These are phyloP conservation scores for Penicillium crystallinum DNA, from an alignment of 495 filamentous ascomycete genomes.

Conservation along the genomic window DNA sequence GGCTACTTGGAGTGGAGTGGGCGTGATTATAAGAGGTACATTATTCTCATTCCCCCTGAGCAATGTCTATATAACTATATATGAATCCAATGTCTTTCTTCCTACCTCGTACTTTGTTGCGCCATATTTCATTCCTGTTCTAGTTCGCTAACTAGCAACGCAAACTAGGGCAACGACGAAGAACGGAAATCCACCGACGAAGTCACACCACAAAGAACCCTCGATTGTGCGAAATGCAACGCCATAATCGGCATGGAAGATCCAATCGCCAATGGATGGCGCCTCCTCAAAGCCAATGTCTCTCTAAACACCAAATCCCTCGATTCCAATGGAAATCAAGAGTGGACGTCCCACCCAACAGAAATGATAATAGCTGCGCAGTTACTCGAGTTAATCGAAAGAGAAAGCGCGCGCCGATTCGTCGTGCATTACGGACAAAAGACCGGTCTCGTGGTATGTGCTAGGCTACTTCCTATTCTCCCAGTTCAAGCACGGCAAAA, in stretches of 20 bases:
- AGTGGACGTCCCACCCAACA: constrained; percentile 36
- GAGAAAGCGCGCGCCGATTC: constrained; percentile 45
- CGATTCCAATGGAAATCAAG: background rate
- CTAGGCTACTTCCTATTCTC: background rate
- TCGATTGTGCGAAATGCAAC: constrained; percentile 41
- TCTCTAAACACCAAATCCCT: constrained; percentile 18
- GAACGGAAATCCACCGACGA: background rate
- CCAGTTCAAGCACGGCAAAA: too few species aligned
- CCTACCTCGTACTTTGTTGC: background rate
- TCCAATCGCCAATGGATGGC: constrained; percentile 33
- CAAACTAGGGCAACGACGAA: constrained; percentile 18
- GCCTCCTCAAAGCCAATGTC: constrained; percentile 50
- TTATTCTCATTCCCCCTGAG: constrained; percentile 15
- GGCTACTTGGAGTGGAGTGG: constrained; percentile 43
- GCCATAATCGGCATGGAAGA: constrained; percentile 42
- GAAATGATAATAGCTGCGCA: constrained; percentile 51
- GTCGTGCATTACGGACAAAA: constrained; percentile 38
- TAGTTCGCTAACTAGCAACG: constrained; percentile 15
- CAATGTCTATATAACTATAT: background rate
- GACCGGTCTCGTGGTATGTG: constrained; percentile 38
- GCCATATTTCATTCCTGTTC: background rate
- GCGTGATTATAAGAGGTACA: constrained; percentile 53
- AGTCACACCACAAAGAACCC: constrained; percentile 9
- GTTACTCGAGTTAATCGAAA: constrained; percentile 45
- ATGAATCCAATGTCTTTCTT: background rate